These are phyloP conservation scores for Mortierella polycephala DNA, from an alignment of 371 early-diverging fungal species.

Conservation along the genomic window DNA sequence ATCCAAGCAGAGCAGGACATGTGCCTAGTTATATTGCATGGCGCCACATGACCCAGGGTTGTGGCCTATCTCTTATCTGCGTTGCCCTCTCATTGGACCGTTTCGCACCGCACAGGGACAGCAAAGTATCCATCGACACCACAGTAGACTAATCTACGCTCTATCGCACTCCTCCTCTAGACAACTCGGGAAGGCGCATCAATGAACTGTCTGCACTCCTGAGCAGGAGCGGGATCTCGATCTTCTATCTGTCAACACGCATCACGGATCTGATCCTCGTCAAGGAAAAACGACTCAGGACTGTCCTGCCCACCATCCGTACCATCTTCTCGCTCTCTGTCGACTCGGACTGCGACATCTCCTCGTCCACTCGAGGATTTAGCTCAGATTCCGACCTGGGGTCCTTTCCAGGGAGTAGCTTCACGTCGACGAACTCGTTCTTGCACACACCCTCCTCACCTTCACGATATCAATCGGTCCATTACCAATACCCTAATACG, in stretches of 20 bases:
- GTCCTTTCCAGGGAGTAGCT: conserved; percentile 42
- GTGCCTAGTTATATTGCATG: too few relatives aligned
- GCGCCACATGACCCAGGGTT: too few relatives aligned
- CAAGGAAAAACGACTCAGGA: conserved; percentile 45
- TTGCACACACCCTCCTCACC: conserved; percentile 46
- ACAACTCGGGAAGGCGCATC: conserved; percentile 76
- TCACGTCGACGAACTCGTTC: conserved; percentile 48
- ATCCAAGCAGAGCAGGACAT: neutral
- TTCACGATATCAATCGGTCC: conserved; percentile 21
- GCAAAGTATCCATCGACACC: too few relatives aligned
- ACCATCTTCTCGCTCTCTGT: conserved; percentile 39
- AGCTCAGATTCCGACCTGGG: conserved; percentile 33
- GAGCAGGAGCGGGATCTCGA: conserved; percentile 73
- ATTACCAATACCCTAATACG: conserved; percentile 17
- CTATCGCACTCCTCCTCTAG: conserved; percentile 37
- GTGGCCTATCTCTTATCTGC: neutral
- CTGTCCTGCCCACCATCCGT: conserved; percentile 41
- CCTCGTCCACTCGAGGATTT: conserved; percentile 22
- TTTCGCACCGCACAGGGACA: too few relatives aligned
- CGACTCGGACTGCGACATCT: conserved; percentile 45
- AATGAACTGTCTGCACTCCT: conserved; percentile 76
- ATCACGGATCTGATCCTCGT: conserved; percentile 79
- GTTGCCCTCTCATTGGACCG: too few relatives aligned
- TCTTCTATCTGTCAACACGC: conserved; percentile 79
- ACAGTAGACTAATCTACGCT: neutral